Evolutionary conservation across 306 rosid species (phyloP), one percentile per base, ranked within the genome.

Genomic region (Hippophae tibetana): DNA sequence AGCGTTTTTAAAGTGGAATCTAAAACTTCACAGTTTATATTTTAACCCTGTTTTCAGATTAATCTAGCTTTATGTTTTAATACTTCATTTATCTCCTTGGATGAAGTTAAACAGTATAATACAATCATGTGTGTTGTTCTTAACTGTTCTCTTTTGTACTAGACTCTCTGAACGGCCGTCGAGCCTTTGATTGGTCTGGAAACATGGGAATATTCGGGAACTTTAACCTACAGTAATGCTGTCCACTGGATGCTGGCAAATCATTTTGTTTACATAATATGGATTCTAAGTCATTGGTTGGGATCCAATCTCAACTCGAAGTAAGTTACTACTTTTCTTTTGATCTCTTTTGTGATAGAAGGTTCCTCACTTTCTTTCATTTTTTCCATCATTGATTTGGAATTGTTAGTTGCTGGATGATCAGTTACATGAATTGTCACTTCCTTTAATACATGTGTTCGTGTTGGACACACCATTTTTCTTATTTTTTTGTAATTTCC

Each of bases 281-380:
- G 74, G 74, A 50, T 56, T 63, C 40, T 62, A 63, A 67, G 55
- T 62, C 68, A 13, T 13, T 42, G 23, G 68, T 56, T 43, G 59
- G 69, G 25, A 46, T 56, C 11, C 68, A 50, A 42, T 56, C 72
- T 66, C 77, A 67, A 13, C 64, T 52, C 67, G 75, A 69, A 69
- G 68, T 70, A 42, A 64, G 70, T 69, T 59, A 52, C 49, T 12
- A 7, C 70, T 14, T 31, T 41, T 13, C 56, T 60, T n/a, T 31
- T 31, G 5, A 2, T 13, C 42, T 43, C 13, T 52, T 46, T 73
- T 54, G 58, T 27, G 13, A 53, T 5, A 10, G 53, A 8, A 25
- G 49, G 2, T 42, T 52, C 9, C 47, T 6, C 8, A 53, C 18
- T 40, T 5, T 8, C 26, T 23, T 9, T 64, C 10, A 9, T 27